Percentiles rank a stretch among this genome's conserved stretches.
These are phyloP conservation scores for Pseudogymnoascus sp. DNA, from an alignment of 2,329 filamentous ascomycete genomes.

Conservation along the genomic window DNA sequence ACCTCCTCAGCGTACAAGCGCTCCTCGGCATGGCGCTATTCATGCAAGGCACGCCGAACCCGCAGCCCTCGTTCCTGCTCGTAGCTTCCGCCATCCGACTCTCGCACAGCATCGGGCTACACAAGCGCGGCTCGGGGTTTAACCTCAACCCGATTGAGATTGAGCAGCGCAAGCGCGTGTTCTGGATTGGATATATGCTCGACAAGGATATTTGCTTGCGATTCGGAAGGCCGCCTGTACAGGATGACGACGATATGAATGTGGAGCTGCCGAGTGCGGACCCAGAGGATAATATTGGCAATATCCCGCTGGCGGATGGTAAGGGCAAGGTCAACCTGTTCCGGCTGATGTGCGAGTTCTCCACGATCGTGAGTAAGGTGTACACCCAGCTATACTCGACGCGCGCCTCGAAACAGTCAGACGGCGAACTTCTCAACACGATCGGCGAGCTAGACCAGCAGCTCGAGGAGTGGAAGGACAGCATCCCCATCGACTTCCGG, in stretches of 20 bases:
- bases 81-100: conserved; percentile 84
- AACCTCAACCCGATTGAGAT: conserved; percentile 89
- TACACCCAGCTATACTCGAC: conserved; percentile 92
- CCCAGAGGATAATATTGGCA: conserved; percentile 85
- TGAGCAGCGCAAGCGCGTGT: conserved; percentile 75
- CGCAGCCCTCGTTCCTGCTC: conserved; percentile 85
- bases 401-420: conserved; percentile 81
- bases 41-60: conserved; percentile 92
- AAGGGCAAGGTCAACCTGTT: conserved; percentile 94
- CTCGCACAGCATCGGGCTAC: conserved; percentile 88
- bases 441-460: conserved; percentile 90
- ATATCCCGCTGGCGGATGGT: conserved; percentile 81
- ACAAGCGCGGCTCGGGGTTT: conserved; percentile 88
- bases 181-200: conserved; percentile 68
- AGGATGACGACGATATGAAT: conserved; percentile 83
- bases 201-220: conserved; percentile 68
- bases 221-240: conserved; percentile 62
- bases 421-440: conserved; percentile 86
- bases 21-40: conserved; percentile 90
- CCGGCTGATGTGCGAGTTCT: conserved; percentile 82
- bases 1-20: conserved; percentile 89
- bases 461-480: conserved; percentile 93
- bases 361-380: conserved; percentile 85
- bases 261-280: conserved; percentile 89
- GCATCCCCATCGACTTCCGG: conserved; percentile 90